phyloP scores from a whole-genome alignment of 2,329 filamentous ascomycete species.

The Aureobasidium pullulans region DNA sequence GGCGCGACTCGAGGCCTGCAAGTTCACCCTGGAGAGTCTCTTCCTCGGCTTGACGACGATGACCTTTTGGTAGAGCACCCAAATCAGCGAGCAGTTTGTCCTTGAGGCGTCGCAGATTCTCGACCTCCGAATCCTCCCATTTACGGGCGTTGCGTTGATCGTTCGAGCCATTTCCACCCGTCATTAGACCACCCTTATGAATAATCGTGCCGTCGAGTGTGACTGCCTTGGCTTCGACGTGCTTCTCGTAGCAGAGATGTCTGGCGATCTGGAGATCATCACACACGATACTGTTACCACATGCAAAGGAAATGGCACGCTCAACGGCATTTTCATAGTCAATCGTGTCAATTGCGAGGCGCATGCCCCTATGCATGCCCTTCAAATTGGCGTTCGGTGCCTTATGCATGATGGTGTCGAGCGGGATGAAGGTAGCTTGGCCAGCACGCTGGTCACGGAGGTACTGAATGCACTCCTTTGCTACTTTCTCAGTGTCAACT shows the following conservation, averaged over 20 bases:
- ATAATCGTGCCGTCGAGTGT: slow-evolving; percentile 94
- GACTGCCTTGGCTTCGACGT: slow-evolving; percentile 86
- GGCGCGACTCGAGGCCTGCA: slow-evolving; percentile 67
- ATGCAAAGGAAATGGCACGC: slow-evolving; percentile 89
- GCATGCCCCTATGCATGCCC: slow-evolving; percentile 72
- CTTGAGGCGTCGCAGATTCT: slow-evolving; percentile 69
- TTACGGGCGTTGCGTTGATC: slow-evolving; percentile 63
- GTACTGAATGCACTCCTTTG: slow-evolving; percentile 88
- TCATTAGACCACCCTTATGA: slow-evolving; percentile 94
- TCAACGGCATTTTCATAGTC: slow-evolving; percentile 85
- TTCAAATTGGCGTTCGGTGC: slow-evolving; percentile 85
- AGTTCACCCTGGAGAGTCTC: slow-evolving; percentile 76
- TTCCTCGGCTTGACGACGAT: slow-evolving; percentile 68
- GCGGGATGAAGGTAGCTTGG: slow-evolving; percentile 87
- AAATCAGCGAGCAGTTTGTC: slow-evolving; percentile 73
- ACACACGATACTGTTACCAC: slow-evolving; percentile 89
- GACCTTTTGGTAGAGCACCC: slow-evolving; percentile 68
- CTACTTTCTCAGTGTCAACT: slow-evolving; percentile 91
- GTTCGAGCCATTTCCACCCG: slow-evolving; percentile 76
- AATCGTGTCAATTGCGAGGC: slow-evolving; percentile 90
- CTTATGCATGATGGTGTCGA: slow-evolving; percentile 96
- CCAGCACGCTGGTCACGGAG: slow-evolving; percentile 82
- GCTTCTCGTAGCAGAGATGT: slow-evolving; percentile 76
- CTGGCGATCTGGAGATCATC: slow-evolving; percentile 82
- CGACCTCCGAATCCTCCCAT: slow-evolving; percentile 85